phyloP scores from a whole-genome alignment of 768 basidiomycete genomes.

The Lyophyllum shimeji region DNA sequence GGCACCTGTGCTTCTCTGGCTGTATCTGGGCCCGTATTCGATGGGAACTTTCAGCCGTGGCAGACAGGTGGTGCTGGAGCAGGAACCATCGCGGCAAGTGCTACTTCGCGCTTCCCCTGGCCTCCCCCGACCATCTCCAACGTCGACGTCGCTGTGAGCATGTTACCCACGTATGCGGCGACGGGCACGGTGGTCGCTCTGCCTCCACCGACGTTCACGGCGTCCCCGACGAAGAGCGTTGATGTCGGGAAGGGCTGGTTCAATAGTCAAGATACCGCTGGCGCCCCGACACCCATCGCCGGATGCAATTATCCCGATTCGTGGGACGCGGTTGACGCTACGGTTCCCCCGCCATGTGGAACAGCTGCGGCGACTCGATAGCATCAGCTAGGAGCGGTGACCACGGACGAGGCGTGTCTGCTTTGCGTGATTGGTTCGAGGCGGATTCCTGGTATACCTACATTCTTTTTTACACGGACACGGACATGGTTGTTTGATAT shows the following conservation, averaged over 20 bases:
- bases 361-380: conserved; percentile 2
- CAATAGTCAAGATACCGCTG: conserved; percentile 45
- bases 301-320: conserved; percentile 59
- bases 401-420: conserved; percentile 6
- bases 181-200: conserved; percentile 64
- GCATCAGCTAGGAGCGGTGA: background rate
- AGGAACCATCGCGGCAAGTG: conserved; percentile 46
- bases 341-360: conserved; percentile 30
- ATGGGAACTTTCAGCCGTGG: conserved; percentile 55
- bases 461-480: background rate
- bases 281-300: conserved; percentile 45
- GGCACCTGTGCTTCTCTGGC: conserved; percentile 63
- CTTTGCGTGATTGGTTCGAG: background rate
- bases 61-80: conserved; percentile 67
- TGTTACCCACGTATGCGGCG: conserved; percentile 65
- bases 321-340: conserved; percentile 35
- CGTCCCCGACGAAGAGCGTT: conserved; percentile 37
- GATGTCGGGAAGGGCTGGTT: conserved; percentile 56
- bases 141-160: conserved; percentile 33
- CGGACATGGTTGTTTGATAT: background rate
- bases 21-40: conserved; percentile 32
- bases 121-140: conserved; percentile 57
- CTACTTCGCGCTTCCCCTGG: conserved; percentile 48
- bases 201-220: conserved; percentile 41
- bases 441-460: background rate